Conservation (phyloP, 371 early-diverging fungal species). For the Lichtheimia ramosa region DNA sequence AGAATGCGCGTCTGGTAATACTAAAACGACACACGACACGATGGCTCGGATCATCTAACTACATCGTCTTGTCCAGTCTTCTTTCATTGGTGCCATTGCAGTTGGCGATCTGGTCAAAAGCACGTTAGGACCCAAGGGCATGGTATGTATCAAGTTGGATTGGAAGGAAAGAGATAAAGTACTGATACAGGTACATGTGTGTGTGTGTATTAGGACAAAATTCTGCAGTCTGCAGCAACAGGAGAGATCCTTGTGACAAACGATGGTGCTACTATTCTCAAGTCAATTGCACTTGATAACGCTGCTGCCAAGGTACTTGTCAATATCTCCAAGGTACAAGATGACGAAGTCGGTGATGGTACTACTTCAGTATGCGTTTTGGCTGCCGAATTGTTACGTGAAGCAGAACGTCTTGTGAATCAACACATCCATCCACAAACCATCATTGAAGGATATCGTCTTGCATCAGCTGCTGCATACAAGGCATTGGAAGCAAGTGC, state of each 20-base stretch:
- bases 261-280: conserved; percentile 99
- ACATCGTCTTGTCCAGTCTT: conserved; percentile 53
- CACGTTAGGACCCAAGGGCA: conserved; percentile 85
- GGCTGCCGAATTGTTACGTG: conserved; percentile 95
- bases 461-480: conserved; percentile 88
- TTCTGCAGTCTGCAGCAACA: conserved; percentile 89
- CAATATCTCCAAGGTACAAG: conserved; percentile 98
- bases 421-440: conserved; percentile 98
- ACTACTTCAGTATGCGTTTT: conserved; percentile 99
- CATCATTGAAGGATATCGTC: conserved; percentile 96
- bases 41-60: conserved; percentile 5
- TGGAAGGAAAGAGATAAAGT: conserved; percentile 61
- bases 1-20: conserved; percentile 94
- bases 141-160: conserved; percentile 75
- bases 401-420: conserved; percentile 93
- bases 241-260: conserved; percentile 97
- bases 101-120: conserved; percentile 98
- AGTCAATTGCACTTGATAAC: conserved; percentile 97
- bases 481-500: conserved; percentile 86
- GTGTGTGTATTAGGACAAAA: conserved; percentile 87
- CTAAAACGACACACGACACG: background rate
- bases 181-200: background rate
- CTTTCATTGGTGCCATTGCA: conserved; percentile 93
- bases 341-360: conserved; percentile 99
- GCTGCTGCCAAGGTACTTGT: conserved; percentile 99